Percentiles rank a stretch among this genome's conserved stretches.
phyloP scores from a whole-genome alignment of 257 asterid species.

The Nicotiana noctiflora region DNA sequence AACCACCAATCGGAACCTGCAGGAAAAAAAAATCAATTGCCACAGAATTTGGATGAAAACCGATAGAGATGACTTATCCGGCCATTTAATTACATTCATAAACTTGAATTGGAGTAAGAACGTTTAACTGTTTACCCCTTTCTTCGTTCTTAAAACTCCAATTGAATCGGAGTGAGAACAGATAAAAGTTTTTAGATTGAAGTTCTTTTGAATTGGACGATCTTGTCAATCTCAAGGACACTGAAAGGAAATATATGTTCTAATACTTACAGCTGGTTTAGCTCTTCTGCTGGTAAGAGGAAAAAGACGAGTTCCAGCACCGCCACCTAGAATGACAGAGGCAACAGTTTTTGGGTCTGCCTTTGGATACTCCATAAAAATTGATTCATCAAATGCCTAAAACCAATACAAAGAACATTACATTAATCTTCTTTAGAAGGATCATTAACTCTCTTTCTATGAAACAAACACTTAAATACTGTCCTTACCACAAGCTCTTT shows the following conservation, averaged over 20 bases:
- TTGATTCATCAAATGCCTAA: slow-evolving; percentile 48
- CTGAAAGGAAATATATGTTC: not conserved
- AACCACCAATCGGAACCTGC: slow-evolving; percentile 93
- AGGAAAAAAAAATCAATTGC: slow-evolving; percentile 8
- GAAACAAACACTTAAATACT: not conserved
- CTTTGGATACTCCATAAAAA: slow-evolving; percentile 24
- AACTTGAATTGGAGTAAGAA: not conserved
- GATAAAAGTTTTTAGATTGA: not conserved
- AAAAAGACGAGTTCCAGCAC: slow-evolving; percentile 95
- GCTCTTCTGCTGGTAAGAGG: slow-evolving; percentile 91
- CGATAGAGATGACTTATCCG: not conserved
- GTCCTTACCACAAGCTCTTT: slow-evolving; percentile 48
- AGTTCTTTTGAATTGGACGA: not conserved
- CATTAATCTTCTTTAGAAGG: not conserved
- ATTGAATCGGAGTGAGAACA: not conserved
- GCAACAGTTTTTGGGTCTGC: slow-evolving; percentile 82
- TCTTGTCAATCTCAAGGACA: not conserved
- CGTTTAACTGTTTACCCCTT: not conserved
- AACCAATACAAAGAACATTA: slow-evolving; percentile 10
- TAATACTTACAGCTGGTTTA: slow-evolving; percentile 81
- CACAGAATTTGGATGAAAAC: not conserved
- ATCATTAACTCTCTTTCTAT: not conserved
- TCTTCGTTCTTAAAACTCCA: not conserved
- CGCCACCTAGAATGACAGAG: slow-evolving; percentile 80
- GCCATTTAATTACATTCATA: not conserved